Evolutionary conservation across 2,329 filamentous ascomycete genomes (phyloP).

Genomic region (Neurospora sp.): DNA sequence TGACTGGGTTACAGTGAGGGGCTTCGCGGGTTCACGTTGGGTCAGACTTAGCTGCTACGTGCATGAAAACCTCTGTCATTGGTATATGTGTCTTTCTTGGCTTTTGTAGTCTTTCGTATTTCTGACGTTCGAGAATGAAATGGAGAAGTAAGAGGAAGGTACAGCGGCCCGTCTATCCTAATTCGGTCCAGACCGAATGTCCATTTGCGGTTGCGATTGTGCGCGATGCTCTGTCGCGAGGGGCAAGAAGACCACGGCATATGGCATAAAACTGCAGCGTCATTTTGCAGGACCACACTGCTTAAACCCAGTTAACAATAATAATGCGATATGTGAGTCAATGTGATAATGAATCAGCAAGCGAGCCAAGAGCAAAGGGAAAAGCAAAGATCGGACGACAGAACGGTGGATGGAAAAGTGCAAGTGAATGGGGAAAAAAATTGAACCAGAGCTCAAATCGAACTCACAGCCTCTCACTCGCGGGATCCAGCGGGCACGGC

Average conservation of each 20-base stretch:
- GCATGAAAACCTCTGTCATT: background rate
- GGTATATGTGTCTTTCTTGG: background rate
- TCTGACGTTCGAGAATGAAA: background rate
- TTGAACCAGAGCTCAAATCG: background rate
- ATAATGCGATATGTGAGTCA: too few species aligned
- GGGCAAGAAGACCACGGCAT: too few species aligned
- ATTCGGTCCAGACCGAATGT: background rate
- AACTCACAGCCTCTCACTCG: background rate
- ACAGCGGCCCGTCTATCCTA: background rate
- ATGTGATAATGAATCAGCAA: too few species aligned
- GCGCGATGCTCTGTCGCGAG: background rate
- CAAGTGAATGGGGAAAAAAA: background rate
- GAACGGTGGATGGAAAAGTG: background rate
- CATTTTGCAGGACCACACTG: too few species aligned
- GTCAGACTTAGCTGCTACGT: background rate
- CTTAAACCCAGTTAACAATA: too few species aligned
- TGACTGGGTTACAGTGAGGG: background rate
- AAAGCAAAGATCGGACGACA: background rate
- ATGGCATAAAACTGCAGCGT: too few species aligned
- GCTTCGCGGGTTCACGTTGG: background rate
- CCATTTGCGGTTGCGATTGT: background rate
- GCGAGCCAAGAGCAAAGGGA: background rate
- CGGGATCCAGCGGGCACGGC: background rate
- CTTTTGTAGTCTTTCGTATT: background rate
- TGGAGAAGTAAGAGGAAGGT: background rate